A percentile compares a stretch with the other conserved stretches of the same genome.
Evolutionary conservation across 495 filamentous ascomycete genomes (phyloP).

Genomic region (Hypoxylon crocopeplum): DNA sequence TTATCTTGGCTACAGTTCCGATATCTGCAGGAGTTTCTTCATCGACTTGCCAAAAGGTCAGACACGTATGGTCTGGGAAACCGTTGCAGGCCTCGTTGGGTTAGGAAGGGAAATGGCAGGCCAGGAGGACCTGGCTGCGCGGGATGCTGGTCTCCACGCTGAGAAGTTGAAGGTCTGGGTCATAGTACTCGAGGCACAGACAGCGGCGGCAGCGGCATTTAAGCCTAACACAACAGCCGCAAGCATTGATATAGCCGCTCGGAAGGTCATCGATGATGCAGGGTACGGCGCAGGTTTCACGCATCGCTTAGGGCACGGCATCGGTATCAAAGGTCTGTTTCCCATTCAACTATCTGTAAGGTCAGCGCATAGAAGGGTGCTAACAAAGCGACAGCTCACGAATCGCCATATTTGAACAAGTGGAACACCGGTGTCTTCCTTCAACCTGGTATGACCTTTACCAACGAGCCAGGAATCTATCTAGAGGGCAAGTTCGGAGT

Average conservation of each 20-base stretch:
- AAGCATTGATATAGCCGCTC: conserved; percentile 60
- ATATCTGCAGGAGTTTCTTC: conserved; percentile 65
- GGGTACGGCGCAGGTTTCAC: conserved; percentile 60
- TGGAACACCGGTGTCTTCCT: conserved; percentile 52
- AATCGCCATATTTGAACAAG: conserved; percentile 63
- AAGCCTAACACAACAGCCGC: conserved; percentile 55
- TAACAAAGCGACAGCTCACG: conserved; percentile 50
- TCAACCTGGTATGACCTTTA: conserved; percentile 61
- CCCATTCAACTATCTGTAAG: background rate
- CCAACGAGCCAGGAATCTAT: conserved; percentile 63
- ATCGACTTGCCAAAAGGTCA: conserved; percentile 20
- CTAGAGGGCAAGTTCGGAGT: conserved; percentile 61
- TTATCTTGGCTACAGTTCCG: conserved; percentile 63
- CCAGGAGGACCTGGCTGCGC: background rate
- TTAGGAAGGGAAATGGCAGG: background rate
- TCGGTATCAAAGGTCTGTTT: conserved; percentile 59
- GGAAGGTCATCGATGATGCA: conserved; percentile 55
- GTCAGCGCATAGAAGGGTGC: background rate
- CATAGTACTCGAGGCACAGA: conserved; percentile 59
- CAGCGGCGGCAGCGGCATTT: conserved; percentile 50
- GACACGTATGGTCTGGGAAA: background rate
- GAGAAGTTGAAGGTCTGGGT: conserved; percentile 61
- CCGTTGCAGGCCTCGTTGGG: background rate
- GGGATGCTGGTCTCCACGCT: conserved; percentile 27
- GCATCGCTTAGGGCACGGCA: conserved; percentile 64